Evolutionary conservation across 768 basidiomycete species (phyloP), one percentile per base, ranked within the genome.

Genomic region (Lentinula edodes): DNA sequence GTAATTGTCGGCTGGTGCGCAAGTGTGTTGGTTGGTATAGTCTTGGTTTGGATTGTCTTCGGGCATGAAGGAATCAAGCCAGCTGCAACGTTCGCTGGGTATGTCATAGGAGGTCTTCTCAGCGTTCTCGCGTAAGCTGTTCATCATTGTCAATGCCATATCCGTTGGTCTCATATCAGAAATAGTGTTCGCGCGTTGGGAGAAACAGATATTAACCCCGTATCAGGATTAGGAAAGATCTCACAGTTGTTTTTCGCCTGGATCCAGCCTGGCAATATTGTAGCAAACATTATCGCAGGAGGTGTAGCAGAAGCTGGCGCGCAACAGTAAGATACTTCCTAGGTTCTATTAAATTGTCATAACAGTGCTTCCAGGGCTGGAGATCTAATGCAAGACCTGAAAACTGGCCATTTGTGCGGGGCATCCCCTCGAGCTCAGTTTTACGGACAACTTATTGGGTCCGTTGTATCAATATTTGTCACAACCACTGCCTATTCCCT

Each of bases 351-450:
- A 9, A 20, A 9, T 8, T 16, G 32, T 18, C 38, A 51, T 59
- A 41, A 28, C 53, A 38, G 28, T 23, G 41, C 48, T 28, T 50
- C 6, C 65, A 95, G 92, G 72, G 94, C 95, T 6, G 96, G 95
- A 15, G 96, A 98, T 70, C 84, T 98, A 8, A 98, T 98, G 96
- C 96, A 98, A 76, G 96, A 98, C 73, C 78, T 98, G 62, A 98
- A 98, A 76, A 97, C 96, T 2, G 96, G 96, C 0, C 93, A 97
- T 72, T 77, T 98, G n/a, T 83, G 93, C 59, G 83, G 82, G 64
- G 95, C 95, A 8, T 95, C 94, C 23, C 96, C 96, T 52, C 81
- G 93, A 67, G 93, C 93, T 2, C 96, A 96, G 69, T 97, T 98
- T 71, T 95, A 88, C 67, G 93, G 93, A 8, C 93, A 98, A 72